These are phyloP conservation scores for Dovyalis caffra DNA, from an alignment of 345 rosid genomes.

Conservation along the genomic window DNA sequence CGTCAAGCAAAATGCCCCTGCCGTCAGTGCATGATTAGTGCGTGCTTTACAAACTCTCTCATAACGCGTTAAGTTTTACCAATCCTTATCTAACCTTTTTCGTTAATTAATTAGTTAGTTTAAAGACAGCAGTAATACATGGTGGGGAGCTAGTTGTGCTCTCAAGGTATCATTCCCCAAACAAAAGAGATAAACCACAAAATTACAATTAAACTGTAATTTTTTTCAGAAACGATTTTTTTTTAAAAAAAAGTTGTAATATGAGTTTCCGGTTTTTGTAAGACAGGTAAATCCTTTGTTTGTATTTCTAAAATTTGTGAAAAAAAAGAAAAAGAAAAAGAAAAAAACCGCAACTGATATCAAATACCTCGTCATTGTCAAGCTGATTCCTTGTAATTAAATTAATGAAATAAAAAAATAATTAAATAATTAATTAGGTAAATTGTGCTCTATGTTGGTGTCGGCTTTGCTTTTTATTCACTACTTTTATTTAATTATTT, in stretches of 20 bases:
- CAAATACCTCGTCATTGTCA: too few species aligned
- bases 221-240: too few species aligned
- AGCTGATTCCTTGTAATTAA: background rate
- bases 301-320: too few species aligned
- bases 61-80: background rate
- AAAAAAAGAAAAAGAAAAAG: too few species aligned
- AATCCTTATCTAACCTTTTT: background rate
- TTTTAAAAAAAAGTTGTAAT: too few species aligned
- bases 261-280: too few species aligned
- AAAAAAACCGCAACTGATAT: too few species aligned
- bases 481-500: background rate
- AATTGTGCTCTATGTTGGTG: background rate
- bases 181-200: constrained; percentile 10
- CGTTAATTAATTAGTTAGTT: background rate
- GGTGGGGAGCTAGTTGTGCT: constrained; percentile 5
- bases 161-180: constrained; percentile 13
- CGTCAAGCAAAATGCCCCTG: too few species aligned
- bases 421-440: background rate
- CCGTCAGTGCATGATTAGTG: too few species aligned
- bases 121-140: background rate
- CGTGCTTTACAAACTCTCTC: too few species aligned
- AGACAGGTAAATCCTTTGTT: too few species aligned
- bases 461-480: background rate
- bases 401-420: background rate
- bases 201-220: too few species aligned